These are phyloP conservation scores for Epicoccum sorghinum DNA, from an alignment of 2,329 filamentous ascomycete genomes.

Conservation along the genomic window DNA sequence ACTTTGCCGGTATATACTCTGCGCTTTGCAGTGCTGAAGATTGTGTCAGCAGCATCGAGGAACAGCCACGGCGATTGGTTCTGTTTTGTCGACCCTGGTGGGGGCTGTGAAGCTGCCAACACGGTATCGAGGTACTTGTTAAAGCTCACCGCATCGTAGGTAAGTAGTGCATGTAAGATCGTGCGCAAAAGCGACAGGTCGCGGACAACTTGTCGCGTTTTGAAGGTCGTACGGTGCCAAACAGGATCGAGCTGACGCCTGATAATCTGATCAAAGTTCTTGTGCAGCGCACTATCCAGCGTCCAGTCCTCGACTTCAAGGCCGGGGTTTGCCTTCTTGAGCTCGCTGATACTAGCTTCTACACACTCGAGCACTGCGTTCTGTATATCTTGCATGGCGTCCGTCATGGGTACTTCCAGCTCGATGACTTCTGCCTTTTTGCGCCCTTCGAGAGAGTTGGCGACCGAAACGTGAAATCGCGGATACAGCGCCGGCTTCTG, in stretches of 20 bases:
- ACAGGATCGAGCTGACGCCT: conserved; percentile 91
- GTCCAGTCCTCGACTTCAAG: conserved; percentile 98
- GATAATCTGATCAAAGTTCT: conserved; percentile 88
- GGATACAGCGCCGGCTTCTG: conserved; percentile 90
- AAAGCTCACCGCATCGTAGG: conserved; percentile 89
- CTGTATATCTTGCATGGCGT: conserved; percentile 90
- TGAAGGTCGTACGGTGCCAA: conserved; percentile 95
- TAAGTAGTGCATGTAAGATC: conserved; percentile 80
- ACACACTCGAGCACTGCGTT: conserved; percentile 95
- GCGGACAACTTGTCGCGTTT: conserved; percentile 91
- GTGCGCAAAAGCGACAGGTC: conserved; percentile 83
- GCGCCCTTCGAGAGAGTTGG: conserved; percentile 85
- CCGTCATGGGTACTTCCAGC: conserved; percentile 93
- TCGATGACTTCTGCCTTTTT: conserved; percentile 97
- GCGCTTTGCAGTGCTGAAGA: conserved; percentile 88
- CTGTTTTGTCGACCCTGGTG: conserved; percentile 83
- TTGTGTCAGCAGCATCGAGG: conserved; percentile 89
- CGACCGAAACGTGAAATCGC: conserved; percentile 89
- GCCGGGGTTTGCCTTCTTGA: conserved; percentile 88
- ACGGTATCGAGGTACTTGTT: conserved; percentile 94
- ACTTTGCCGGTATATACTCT: conserved; percentile 83
- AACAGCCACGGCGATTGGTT: conserved; percentile 96
- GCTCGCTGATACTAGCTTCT: conserved; percentile 89
- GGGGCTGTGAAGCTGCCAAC: conserved; percentile 85
- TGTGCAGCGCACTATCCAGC: conserved; percentile 87